These are phyloP conservation scores for Lumnitzera racemosa DNA, from an alignment of 345 rosid genomes.

Conservation along the genomic window DNA sequence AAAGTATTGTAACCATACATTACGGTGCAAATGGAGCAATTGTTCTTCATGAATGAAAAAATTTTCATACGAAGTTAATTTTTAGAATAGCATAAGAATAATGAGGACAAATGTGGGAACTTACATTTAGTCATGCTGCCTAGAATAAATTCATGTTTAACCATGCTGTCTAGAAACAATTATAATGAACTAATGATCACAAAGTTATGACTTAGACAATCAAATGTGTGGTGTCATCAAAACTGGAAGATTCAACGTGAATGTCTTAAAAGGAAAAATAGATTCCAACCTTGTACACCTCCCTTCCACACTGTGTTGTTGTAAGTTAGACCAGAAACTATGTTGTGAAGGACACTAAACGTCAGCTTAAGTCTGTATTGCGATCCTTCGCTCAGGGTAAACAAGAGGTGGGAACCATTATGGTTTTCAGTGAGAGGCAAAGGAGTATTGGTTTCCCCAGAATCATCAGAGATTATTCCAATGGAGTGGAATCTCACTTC, in stretches of 20 bases:
- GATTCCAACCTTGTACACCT: conserved; percentile 33
- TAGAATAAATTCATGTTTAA: too few species aligned
- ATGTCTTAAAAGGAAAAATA: not conserved
- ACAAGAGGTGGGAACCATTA: conserved; percentile 16
- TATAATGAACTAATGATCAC: too few species aligned
- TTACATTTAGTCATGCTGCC: too few species aligned
- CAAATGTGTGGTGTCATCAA: not conserved
- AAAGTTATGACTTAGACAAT: not conserved
- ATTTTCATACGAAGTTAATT: too few species aligned
- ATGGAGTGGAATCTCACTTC: conserved; percentile 45
- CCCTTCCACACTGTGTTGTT: conserved; percentile 45
- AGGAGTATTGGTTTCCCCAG: conserved; percentile 32
- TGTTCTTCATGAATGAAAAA: too few species aligned
- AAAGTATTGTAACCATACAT: too few species aligned
- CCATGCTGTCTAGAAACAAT: too few species aligned
- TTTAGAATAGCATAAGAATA: too few species aligned
- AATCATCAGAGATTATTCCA: conserved; percentile 41
- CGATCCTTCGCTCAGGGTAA: conserved; percentile 43
- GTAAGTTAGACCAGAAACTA: conserved; percentile 46
- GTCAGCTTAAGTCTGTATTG: conserved; percentile 37
- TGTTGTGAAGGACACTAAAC: conserved; percentile 43
- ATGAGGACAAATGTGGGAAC: too few species aligned
- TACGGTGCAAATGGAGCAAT: too few species aligned
- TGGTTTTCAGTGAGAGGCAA: conserved; percentile 27
- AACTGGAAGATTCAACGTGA: not conserved